Evolutionary conservation across 2,329 filamentous ascomycete species (phyloP).

Genomic region (Elsinoe arachidis): DNA sequence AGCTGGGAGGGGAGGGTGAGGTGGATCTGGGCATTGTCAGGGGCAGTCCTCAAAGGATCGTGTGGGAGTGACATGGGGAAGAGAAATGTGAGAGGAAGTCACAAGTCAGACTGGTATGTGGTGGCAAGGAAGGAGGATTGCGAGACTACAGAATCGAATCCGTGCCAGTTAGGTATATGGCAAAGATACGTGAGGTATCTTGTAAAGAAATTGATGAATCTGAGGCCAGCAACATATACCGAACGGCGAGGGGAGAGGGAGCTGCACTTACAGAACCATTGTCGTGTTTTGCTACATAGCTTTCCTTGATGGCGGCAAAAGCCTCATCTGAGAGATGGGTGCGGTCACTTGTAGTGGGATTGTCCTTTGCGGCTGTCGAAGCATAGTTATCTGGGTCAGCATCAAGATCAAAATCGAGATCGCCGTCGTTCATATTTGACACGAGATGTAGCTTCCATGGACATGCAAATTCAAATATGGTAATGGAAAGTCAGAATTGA

Average conservation of each 20-base stretch:
- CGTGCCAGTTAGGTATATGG: background rate
- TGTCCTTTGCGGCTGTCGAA: constrained; percentile 23
- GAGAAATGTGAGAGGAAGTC: no score
- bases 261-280: constrained; percentile 20
- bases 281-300: constrained; percentile 26
- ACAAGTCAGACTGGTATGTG: no score
- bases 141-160: no score
- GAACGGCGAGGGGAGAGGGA: background rate
- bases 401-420: constrained; percentile 24
- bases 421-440: constrained; percentile 12
- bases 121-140: no score
- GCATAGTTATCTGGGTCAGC: constrained; percentile 27
- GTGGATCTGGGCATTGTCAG: constrained; percentile 17
- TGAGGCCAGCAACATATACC: no score
- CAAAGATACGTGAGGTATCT: background rate
- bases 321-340: constrained; percentile 27
- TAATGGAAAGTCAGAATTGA: background rate
- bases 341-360: constrained; percentile 19
- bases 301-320: constrained; percentile 24
- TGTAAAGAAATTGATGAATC: no score
- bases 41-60: constrained; percentile 15
- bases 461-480: background rate
- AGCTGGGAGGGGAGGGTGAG: background rate
- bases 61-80: background rate
- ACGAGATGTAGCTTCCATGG: background rate